These are phyloP conservation scores for Hirschfeldia incana DNA, from an alignment of 345 rosid species.

Conservation along the genomic window DNA sequence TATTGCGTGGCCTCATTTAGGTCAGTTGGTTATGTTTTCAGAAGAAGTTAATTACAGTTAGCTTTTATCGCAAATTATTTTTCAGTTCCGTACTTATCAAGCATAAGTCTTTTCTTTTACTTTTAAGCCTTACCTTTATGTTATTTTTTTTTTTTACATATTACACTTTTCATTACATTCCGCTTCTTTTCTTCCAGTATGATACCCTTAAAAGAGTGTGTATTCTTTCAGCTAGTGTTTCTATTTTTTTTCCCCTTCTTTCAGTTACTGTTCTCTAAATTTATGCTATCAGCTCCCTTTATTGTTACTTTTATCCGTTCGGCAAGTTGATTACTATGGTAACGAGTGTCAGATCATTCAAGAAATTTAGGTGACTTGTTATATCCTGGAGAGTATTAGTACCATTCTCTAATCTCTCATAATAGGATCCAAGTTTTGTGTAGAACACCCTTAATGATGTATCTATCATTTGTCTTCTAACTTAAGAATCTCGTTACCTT, in stretches of 20 bases:
- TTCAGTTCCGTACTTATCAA: neutral
- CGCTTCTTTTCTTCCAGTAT: neutral
- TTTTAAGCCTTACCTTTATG: neutral
- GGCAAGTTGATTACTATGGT: neutral
- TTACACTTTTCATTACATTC: neutral
- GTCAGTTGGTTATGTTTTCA: neutral
- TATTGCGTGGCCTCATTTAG: constrained; percentile 4
- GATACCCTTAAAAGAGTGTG: neutral
- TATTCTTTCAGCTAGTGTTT: neutral
- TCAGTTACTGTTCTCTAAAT: neutral
- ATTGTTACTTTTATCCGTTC: neutral
- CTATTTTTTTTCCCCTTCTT: neutral
- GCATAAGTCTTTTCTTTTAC: neutral
- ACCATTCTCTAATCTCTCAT: neutral
- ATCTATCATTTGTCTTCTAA: neutral
- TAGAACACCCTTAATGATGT: neutral
- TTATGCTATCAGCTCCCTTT: neutral
- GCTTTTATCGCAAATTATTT: neutral
- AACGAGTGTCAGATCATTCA: neutral
- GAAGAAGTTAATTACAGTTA: neutral
- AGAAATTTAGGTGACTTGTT: neutral
- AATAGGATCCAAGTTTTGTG: neutral
- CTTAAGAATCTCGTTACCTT: neutral
- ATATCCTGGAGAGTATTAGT: neutral
- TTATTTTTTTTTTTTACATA: neutral